Percentiles rank a stretch among this genome's conserved stretches.
These are phyloP conservation scores for Alternaria arbusti DNA, from an alignment of 2,329 filamentous ascomycete species.

Conservation along the genomic window DNA sequence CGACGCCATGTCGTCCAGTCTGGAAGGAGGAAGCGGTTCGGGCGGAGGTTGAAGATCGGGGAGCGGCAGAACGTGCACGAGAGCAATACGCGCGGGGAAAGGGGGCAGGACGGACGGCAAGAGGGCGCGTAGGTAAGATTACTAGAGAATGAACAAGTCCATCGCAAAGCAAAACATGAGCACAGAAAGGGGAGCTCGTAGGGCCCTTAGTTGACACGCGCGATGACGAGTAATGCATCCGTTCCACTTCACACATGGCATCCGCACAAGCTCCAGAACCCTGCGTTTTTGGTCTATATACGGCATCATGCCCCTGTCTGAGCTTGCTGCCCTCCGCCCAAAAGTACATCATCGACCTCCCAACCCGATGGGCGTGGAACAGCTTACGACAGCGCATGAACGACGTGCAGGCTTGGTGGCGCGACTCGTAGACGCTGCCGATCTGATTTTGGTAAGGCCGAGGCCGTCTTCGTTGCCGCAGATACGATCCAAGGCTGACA, in stretches of 20 bases:
- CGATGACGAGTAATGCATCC: conserved; percentile 30
- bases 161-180: conserved; percentile 19
- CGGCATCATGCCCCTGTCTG: conserved; percentile 19
- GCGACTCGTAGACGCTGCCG: background rate
- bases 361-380: background rate
- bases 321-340: conserved; percentile 1
- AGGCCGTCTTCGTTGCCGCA: background rate
- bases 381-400: conserved; percentile 2
- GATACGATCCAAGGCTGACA: background rate
- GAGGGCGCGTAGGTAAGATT: conserved; percentile 14
- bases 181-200: conserved; percentile 24
- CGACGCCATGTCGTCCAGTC: conserved; percentile 65
- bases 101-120: conserved; percentile 17
- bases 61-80: conserved; percentile 30
- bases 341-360: conserved; percentile 3
- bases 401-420: background rate
- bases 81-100: conserved; percentile 18
- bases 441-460: background rate
- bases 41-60: conserved; percentile 20
- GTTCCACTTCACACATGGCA: conserved; percentile 26
- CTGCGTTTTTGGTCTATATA: conserved; percentile 20
- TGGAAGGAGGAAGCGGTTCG: conserved; percentile 24
- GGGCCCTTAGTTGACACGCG: conserved; percentile 18
- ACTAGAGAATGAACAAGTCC: conserved; percentile 17
- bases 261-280: conserved; percentile 25